Base-by-base conservation (phyloP, 306 rosid genomes). In the Medicago truncatula region DNA sequence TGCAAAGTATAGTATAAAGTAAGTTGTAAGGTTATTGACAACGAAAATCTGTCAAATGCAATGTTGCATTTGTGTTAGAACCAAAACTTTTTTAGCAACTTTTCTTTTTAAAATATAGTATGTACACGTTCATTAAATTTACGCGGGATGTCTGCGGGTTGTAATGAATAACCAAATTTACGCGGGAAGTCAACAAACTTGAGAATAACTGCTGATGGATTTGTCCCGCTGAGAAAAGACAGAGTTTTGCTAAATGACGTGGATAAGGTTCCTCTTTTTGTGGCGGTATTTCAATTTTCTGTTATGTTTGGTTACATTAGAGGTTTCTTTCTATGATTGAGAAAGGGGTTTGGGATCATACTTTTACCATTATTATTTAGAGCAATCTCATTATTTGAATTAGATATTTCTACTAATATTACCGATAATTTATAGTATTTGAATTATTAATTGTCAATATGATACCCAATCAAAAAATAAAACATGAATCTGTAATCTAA, bases 11-110 rank as follows among this genome's bases (percentile, higher is more conserved):
- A 43, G 10, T 52, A 16, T 52, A 34, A 59, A 58, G 0, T 31
- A 11, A 70, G 16, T 70, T 78, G 46, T 15, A 78, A 21, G 66
- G 70, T 70, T 21, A 67, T 60, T 70, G 56, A 69, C 57, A 66
- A 25, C 16, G 57, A 76, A 67, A 67, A 54, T 21, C 61, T 74
- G 56, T 57, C 50, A 59, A 46, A 34, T 17, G 9, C 44, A 23
- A 47, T 21, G 31, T 59, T 63, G 39, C 11, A 34, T 47, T 39
- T 60, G 63, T 53, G 23, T 44, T 46, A 31, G 21, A 70, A 44
- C 13, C 36, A 59, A 15, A 8, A 12, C 34, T 59, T 46, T 58
- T 34, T 58, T 13, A 25, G 21, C 41, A 20, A 56, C 20, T 56
- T 56, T 49, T 76, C 57, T 3, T 25, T 66, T 41, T 41, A 23